These are phyloP conservation scores for Sporothrix pallida DNA, from an alignment of 2,329 filamentous ascomycete genomes.

Conservation along the genomic window DNA sequence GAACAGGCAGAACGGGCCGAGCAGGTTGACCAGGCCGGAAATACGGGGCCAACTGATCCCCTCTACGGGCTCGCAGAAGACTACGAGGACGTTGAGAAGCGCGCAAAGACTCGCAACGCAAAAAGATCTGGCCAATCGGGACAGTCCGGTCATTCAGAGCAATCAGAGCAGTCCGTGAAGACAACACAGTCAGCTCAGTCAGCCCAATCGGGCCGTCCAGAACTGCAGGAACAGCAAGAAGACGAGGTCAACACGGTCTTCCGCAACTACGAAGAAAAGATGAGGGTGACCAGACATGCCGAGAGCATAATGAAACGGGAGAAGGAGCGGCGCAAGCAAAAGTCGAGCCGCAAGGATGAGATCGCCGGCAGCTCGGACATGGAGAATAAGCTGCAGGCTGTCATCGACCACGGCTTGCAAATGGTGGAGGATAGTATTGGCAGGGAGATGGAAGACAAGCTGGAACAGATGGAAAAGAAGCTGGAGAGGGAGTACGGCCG, in stretches of 20 bases:
- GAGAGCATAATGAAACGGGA: not conserved
- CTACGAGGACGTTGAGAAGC: not conserved
- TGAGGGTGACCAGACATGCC: not conserved
- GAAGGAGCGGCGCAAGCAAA: not conserved
- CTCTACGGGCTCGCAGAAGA: not conserved
- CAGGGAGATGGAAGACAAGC: not conserved
- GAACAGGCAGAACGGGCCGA: not conserved
- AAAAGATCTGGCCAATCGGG: not conserved
- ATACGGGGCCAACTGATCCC: not conserved
- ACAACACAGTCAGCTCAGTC: not conserved
- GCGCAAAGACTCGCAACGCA: not conserved
- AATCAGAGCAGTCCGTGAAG: not conserved
- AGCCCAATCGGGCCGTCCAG: not conserved
- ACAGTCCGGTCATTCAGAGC: conserved; percentile 1
- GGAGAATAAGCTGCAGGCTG: not conserved
- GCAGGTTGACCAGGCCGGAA: not conserved
- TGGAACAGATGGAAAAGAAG: not conserved
- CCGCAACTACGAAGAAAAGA: conserved; percentile 19
- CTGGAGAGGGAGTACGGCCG: conserved; percentile 14
- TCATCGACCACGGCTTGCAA: not conserved
- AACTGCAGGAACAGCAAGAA: not conserved
- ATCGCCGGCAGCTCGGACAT: not conserved
- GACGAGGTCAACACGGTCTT: conserved; percentile 2
- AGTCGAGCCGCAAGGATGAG: not conserved
- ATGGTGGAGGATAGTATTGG: not conserved